Conservation (phyloP, 768 basidiomycete species). For the Leccinum disarticulatum region DNA sequence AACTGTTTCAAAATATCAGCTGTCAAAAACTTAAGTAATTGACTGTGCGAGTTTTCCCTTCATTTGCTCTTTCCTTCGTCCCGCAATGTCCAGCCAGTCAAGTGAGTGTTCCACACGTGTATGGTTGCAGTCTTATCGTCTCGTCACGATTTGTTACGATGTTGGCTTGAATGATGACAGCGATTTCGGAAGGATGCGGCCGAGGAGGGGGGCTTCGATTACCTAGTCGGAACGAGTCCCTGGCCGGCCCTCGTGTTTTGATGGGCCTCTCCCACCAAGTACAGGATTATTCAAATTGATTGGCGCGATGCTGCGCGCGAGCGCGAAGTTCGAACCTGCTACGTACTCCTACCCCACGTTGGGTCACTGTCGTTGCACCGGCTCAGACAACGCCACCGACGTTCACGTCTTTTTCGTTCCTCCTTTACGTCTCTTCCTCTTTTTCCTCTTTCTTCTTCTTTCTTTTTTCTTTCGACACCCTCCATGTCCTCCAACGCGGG, state of each 20-base stretch:
- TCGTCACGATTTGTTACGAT: neutral
- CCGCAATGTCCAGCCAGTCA: neutral
- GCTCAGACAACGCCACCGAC: neutral
- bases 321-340: neutral
- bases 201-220: neutral
- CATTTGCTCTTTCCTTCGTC: neutral
- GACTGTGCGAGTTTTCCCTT: neutral
- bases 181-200: neutral
- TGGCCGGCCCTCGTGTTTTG: conserved; percentile 4
- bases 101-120: conserved; percentile 1
- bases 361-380: neutral
- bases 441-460: neutral
- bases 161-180: neutral
- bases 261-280: neutral
- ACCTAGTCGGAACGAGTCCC: neutral
- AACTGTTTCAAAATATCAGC: neutral
- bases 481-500: conserved; percentile 18
- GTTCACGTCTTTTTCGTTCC: conserved; percentile 1
- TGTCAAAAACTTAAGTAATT: neutral
- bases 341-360: neutral
- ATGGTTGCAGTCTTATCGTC: neutral
- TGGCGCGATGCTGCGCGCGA: neutral
- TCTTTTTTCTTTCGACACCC: neutral
- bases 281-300: conserved; percentile 11
- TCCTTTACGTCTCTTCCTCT: neutral